Percentiles rank a stretch among this genome's conserved stretches.
Evolutionary conservation across 73 alveolate species (phyloP).

Genomic region (Diophrys sp.): DNA sequence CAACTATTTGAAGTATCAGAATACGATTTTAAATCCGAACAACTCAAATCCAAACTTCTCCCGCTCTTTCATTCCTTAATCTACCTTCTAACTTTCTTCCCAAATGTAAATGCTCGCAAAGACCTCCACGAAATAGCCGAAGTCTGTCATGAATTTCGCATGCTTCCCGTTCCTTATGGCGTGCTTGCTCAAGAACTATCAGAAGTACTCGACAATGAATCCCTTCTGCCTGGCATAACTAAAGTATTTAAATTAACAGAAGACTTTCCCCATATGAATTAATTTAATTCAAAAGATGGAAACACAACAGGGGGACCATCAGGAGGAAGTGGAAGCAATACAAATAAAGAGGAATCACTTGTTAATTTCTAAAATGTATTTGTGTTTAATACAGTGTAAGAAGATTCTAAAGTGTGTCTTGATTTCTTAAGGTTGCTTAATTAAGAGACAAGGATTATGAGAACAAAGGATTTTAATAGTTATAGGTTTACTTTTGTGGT

Average conservation of each 20-base stretch:
- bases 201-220: slow-evolving; percentile 54
- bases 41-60: background rate
- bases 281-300: slow-evolving; percentile 38
- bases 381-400: slow-evolving; percentile 9
- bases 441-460: slow-evolving; percentile 22
- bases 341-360: slow-evolving; percentile 9
- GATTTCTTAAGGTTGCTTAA: slow-evolving; percentile 15
- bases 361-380: slow-evolving; percentile 26
- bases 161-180: slow-evolving; percentile 66
- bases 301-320: no score
- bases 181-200: slow-evolving; percentile 49
- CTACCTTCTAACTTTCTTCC: slow-evolving; percentile 22
- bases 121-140: slow-evolving; percentile 23
- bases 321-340: no score
- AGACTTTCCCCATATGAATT: slow-evolving; percentile 57
- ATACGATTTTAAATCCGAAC: slow-evolving; percentile 4
- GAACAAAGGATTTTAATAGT: slow-evolving; percentile 17
- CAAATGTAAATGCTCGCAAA: slow-evolving; percentile 6
- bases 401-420: background rate
- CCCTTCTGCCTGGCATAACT: slow-evolving; percentile 42
- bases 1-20: no score
- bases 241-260: slow-evolving; percentile 26
- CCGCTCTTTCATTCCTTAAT: slow-evolving; percentile 20
- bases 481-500: slow-evolving; percentile 15
- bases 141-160: slow-evolving; percentile 44